These are phyloP conservation scores for Austroboletus novae-zelandiae DNA, from an alignment of 1,284 basidiomycete genomes.

Conservation along the genomic window DNA sequence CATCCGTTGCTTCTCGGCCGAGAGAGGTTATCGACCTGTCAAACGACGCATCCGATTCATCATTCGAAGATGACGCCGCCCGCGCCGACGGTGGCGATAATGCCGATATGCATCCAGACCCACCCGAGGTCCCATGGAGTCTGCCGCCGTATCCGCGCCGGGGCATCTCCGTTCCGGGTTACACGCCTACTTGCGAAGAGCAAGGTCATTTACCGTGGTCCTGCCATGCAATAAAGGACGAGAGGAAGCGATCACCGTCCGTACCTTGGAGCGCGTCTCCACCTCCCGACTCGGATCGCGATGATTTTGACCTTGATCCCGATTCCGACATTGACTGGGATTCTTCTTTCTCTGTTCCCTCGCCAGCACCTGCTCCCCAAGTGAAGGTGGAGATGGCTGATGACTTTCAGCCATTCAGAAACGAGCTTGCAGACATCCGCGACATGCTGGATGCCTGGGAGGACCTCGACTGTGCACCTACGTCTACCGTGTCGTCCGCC, in stretches of 20 bases:
- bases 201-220: constrained; percentile 29
- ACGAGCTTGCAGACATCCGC: constrained; percentile 58
- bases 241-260: constrained; percentile 53
- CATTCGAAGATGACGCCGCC: constrained; percentile 23
- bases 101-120: constrained; percentile 23
- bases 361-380: constrained; percentile 17
- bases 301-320: constrained; percentile 42
- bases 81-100: constrained; percentile 31
- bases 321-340: constrained; percentile 43
- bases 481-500: constrained; percentile 29
- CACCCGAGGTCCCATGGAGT: constrained; percentile 28
- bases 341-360: constrained; percentile 26
- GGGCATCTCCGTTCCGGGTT: constrained; percentile 53
- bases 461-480: constrained; percentile 42
- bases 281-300: constrained; percentile 64
- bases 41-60: constrained; percentile 35
- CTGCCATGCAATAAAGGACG: constrained; percentile 24
- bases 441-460: constrained; percentile 67
- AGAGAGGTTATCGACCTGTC: constrained; percentile 43
- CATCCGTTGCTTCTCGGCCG: constrained; percentile 19
- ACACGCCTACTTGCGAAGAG: constrained; percentile 44
- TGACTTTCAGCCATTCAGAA: constrained; percentile 41
- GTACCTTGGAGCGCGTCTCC: constrained; percentile 55
- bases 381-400: constrained; percentile 29
- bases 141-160: constrained; percentile 43